A percentile compares a stretch with the other conserved stretches of the same genome.
phyloP scores from a whole-genome alignment of 1,284 basidiomycete species.

The Meripilus lineatus region DNA sequence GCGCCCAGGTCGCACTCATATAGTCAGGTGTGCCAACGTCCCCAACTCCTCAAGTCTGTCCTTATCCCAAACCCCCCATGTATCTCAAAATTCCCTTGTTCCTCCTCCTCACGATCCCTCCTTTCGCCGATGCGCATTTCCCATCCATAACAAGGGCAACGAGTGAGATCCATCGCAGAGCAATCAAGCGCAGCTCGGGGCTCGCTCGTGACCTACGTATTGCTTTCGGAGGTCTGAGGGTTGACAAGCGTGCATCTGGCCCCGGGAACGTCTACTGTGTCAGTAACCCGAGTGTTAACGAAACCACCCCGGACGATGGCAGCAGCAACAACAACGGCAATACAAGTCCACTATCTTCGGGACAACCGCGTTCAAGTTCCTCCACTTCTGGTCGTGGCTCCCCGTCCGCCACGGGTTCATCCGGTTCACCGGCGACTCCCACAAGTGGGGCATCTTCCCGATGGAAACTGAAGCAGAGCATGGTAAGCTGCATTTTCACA shows the following conservation, averaged over 20 bases:
- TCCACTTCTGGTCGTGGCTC: slow-evolving; percentile 2
- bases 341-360: slow-evolving; percentile 8
- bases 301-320: slow-evolving; percentile 10
- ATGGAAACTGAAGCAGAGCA: slow-evolving; percentile 25
- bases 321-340: slow-evolving; percentile 12
- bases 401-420: slow-evolving; percentile 4
- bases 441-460: slow-evolving; percentile 20
- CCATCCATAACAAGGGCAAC: slow-evolving; percentile 26
- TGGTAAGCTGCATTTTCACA: slow-evolving; percentile 19
- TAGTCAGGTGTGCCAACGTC: background rate
- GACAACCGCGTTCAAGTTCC: too few species aligned
- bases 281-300: slow-evolving; percentile 14
- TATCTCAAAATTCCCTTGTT: slow-evolving; percentile 19
- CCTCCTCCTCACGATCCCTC: slow-evolving; percentile 25
- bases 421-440: slow-evolving; percentile 15
- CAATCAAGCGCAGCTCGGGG: slow-evolving; percentile 45
- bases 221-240: slow-evolving; percentile 46
- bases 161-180: slow-evolving; percentile 35
- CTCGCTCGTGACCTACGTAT: slow-evolving; percentile 65
- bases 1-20: slow-evolving; percentile 10
- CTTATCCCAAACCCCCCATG: slow-evolving; percentile 16
- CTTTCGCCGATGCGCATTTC: slow-evolving; percentile 32
- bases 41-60: background rate
- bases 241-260: slow-evolving; percentile 13
- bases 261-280: slow-evolving; percentile 27